Evolutionary conservation across 2,329 filamentous ascomycete species (phyloP), one percentile per base, ranked within the genome.

Genomic region (Aspergillus proliferans): DNA sequence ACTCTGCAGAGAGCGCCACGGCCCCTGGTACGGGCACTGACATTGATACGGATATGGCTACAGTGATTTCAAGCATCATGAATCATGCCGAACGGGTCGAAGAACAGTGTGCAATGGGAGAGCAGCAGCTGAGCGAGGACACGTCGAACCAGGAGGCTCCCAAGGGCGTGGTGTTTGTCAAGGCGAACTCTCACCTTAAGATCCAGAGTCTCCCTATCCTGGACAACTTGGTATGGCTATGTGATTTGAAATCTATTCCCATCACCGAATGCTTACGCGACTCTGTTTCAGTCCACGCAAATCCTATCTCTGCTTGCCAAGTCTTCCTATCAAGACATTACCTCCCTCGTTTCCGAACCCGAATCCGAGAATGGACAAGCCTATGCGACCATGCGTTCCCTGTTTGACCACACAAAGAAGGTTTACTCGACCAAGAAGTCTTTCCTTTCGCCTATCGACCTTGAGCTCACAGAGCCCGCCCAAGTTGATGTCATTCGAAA

Each of bases 401-500:
- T 84, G 6, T 85, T 85, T 54, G 79, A 83, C 51, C 79, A 83
- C 53, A 82, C 80, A 0, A 82, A 83, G 54, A 77, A 80, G 52
- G 75, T 84, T 2, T 84, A 84, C 61, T 78, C 72, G 14, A 69
- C 76, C 28, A 77, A 77, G 45, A 73, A 76, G 30, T 75, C 78
- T 0, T 84, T 85, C 46, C 69, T 82, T 3, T 78, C 76, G 18
- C 70, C 76, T 4, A 68, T 73, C n/a, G 73, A 77, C 42, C 65
- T 82, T 15, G 75, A 75, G 36, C 70, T 82, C 41, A 70, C 71
- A 6, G 76, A 79, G 19, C 62, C 70, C 2, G 67, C 70, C 8
- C 80, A 85, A 58, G 69, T 82, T 38, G 79, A 80, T 49, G 78
- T 78, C 42, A 79, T 85, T 48, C 75, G 80, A 48, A 84, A 80